phyloP scores from a whole-genome alignment of 352 stramenopile genomes.

The Globisporangium barbulae region DNA sequence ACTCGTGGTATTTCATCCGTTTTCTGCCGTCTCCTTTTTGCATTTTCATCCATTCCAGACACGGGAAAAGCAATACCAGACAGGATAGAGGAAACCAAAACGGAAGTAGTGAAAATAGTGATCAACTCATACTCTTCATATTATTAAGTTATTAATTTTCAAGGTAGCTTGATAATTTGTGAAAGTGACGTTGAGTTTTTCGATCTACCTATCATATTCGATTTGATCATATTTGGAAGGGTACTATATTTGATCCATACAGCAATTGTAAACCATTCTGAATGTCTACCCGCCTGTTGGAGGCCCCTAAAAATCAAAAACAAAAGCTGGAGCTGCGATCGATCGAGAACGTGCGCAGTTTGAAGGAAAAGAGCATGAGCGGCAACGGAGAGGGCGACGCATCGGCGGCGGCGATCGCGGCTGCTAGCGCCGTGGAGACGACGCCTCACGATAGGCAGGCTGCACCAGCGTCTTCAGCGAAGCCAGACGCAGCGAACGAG shows the following conservation, averaged over 20 bases:
- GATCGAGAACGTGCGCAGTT: background rate
- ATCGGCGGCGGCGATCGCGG: background rate
- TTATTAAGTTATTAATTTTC: no score
- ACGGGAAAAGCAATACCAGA: no score
- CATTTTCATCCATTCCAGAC: no score
- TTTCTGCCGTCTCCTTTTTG: no score
- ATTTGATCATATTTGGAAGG: background rate
- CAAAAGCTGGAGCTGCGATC: constrained; percentile 6
- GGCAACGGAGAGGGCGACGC: constrained; percentile 4
- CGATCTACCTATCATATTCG: no score
- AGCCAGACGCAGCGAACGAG: constrained; percentile 4
- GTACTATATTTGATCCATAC: background rate
- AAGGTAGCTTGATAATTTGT: no score
- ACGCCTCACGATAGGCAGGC: background rate
- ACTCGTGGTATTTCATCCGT: no score
- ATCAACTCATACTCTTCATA: no score
- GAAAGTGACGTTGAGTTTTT: no score
- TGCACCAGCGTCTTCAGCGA: background rate
- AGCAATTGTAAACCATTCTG: background rate
- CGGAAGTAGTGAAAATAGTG: no score
- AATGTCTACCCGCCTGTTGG: background rate
- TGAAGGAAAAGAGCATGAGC: constrained; percentile 10
- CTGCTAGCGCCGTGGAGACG: constrained; percentile 1
- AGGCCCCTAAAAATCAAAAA: constrained; percentile 6
- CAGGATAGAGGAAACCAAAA: no score